These are phyloP conservation scores for Saturnispora halmiae DNA, from an alignment of 805 yeast species.

Conservation along the genomic window DNA sequence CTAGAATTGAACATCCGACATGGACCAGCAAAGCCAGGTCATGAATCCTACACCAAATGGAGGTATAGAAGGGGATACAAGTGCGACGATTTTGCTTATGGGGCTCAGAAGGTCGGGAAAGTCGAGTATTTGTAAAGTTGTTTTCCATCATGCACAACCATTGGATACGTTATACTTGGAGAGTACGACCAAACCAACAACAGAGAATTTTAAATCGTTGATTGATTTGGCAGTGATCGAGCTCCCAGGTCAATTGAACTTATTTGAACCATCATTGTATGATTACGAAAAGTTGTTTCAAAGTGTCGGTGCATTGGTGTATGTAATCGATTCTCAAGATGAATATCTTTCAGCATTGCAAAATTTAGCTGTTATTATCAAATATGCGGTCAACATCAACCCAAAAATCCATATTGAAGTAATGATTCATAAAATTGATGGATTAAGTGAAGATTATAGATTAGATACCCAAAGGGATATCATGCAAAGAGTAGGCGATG, in stretches of 20 bases:
- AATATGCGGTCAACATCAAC: constrained; percentile 75
- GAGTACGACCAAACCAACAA: constrained; percentile 80
- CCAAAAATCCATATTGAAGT: constrained; percentile 86
- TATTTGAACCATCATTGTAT: constrained; percentile 69
- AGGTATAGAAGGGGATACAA: constrained; percentile 50
- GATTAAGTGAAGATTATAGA: constrained; percentile 86
- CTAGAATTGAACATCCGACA: too few relatives aligned
- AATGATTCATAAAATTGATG: constrained; percentile 91
- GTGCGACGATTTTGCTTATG: constrained; percentile 80
- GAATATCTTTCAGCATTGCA: constrained; percentile 89
- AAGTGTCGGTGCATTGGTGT: constrained; percentile 82
- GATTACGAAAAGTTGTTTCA: constrained; percentile 71
- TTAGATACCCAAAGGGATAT: constrained; percentile 94
- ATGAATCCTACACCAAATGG: too few relatives aligned
- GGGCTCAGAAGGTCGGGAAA: constrained; percentile 88
- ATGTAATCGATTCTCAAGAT: constrained; percentile 92
- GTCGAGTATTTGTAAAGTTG: constrained; percentile 91
- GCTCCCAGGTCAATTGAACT: constrained; percentile 86
- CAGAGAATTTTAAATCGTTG: constrained; percentile 73
- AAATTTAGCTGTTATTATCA: constrained; percentile 78
- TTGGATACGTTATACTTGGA: constrained; percentile 85
- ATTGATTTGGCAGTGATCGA: constrained; percentile 88
- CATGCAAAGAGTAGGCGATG: constrained; percentile 93
- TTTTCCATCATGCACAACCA: constrained; percentile 94
- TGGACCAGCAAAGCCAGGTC: too few relatives aligned